Evolutionary conservation across 2,329 filamentous ascomycete species (phyloP), one percentile per base, ranked within the genome.

Genomic region (Talaromyces rugulosus): DNA sequence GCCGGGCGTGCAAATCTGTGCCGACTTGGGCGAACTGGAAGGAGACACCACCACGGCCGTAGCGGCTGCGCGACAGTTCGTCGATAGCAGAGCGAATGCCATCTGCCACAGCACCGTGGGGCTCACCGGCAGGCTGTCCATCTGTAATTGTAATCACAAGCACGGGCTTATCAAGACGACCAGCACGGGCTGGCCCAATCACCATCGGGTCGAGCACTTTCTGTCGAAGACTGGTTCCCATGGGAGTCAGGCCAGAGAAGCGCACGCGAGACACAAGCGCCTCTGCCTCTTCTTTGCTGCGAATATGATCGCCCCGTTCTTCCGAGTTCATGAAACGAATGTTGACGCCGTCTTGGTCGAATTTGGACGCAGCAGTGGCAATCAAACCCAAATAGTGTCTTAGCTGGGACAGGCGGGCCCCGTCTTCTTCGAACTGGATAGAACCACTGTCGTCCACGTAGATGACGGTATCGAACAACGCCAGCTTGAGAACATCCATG

Each of bases 21-120:
- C 87, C 87, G 56, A 89, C 87, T 68, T 89, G 87, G 0, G 87
- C 86, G 69, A 89, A 89, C 69, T 89, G 85, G 77, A 89, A 89
- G 0, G 84, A 82, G 63, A 89, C 74, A n/a, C 84, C 85, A 56
- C 83, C 83, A 31, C 78, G 78, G 34, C 85, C 85, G 67, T 83
- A 85, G 57, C 78, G 80, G 57, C 80, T 78, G 47, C 78, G 75
- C 28, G 77, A 69, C 30, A 86, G 75, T 63, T 86, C 81, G 23
- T 80, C 76, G 57, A 81, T 77, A 1, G 85, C 82, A 66, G 81
- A 80, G 56, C 79, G 79, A 65, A 89, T 85, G 40, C 83, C 82
- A 59, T 87, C 82, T 47, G 82, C 80, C 7, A 89, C 81, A 16
- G 83, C 78, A 56, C 81, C 81, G 62, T 81, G 79, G 5, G 82